Evolutionary conservation across 306 rosid species (phyloP).

Genomic region (Lupinus albus): DNA sequence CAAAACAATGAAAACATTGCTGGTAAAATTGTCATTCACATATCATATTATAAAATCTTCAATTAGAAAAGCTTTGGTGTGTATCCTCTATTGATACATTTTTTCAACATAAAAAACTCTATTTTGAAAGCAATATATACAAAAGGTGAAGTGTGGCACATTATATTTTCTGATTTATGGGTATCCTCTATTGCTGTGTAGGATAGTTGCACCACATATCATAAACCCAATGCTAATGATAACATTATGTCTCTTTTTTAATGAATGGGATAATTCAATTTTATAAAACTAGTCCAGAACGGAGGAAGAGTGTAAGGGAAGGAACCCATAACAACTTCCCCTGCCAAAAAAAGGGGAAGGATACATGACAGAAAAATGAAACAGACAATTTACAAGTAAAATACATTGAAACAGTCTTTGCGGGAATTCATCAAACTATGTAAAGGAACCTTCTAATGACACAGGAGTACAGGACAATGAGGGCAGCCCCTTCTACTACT

Average conservation of each 20-base stretch:
- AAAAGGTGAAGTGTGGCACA: not conserved
- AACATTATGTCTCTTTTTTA: not conserved
- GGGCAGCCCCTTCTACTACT: slow-evolving; percentile 20
- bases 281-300: slow-evolving; percentile 15
- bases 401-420: not conserved
- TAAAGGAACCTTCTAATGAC: slow-evolving; percentile 14
- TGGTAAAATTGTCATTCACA: slow-evolving; percentile 19
- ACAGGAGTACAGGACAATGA: not conserved
- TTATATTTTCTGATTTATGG: slow-evolving; percentile 23
- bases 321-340: not conserved
- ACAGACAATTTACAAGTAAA: not conserved
- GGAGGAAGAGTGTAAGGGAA: not conserved
- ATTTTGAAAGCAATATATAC: slow-evolving; percentile 23
- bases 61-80: not conserved
- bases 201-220: slow-evolving; percentile 12
- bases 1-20: slow-evolving; percentile 23
- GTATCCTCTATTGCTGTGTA: not conserved
- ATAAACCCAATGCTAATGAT: not conserved
- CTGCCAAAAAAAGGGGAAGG: not conserved
- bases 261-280: slow-evolving; percentile 22
- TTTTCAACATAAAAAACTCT: slow-evolving; percentile 23
- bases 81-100: slow-evolving; percentile 22
- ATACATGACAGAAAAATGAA: not conserved
- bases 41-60: slow-evolving; percentile 14
- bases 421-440: slow-evolving; percentile 16